Evolutionary conservation across 768 basidiomycete species (phyloP).

Genomic region (Auricularia sp.): DNA sequence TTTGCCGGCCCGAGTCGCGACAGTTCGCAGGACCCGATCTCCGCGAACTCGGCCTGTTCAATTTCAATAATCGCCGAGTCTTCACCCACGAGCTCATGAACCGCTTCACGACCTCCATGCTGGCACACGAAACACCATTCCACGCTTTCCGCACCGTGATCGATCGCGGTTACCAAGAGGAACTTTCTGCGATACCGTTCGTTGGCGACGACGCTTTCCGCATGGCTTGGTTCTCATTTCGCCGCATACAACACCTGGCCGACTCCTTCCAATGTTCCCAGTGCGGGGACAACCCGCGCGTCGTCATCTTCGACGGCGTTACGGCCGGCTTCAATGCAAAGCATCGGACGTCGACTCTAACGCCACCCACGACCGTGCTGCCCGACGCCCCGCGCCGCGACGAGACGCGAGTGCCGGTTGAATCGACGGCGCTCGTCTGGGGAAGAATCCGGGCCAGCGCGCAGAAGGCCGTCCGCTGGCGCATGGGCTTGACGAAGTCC

Average conservation of each 20-base stretch:
- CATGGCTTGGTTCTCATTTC: constrained; percentile 12
- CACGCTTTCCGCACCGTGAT: constrained; percentile 9
- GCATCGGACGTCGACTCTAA: neutral
- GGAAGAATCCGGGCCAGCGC: neutral
- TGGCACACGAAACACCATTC: constrained; percentile 13
- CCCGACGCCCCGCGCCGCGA: neutral
- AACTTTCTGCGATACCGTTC: neutral
- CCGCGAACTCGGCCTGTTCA: constrained; percentile 9
- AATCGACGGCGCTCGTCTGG: neutral
- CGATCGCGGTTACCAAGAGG: constrained; percentile 8
- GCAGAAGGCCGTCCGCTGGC: neutral
- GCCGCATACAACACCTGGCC: constrained; percentile 9
- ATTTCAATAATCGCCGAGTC: constrained; percentile 11
- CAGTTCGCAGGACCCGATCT: constrained; percentile 10
- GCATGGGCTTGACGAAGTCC: neutral
- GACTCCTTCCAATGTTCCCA: constrained; percentile 8
- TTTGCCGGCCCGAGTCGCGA: neutral
- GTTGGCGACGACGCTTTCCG: constrained; percentile 12
- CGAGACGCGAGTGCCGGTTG: neutral
- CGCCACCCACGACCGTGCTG: neutral
- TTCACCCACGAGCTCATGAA: constrained; percentile 16
- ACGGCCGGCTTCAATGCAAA: neutral
- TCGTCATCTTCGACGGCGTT: constrained; percentile 11
- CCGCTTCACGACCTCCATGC: constrained; percentile 11
- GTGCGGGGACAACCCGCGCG: constrained; percentile 10